phyloP scores from a whole-genome alignment of 140 eudicot species.

The Eryngium alpinum region DNA sequence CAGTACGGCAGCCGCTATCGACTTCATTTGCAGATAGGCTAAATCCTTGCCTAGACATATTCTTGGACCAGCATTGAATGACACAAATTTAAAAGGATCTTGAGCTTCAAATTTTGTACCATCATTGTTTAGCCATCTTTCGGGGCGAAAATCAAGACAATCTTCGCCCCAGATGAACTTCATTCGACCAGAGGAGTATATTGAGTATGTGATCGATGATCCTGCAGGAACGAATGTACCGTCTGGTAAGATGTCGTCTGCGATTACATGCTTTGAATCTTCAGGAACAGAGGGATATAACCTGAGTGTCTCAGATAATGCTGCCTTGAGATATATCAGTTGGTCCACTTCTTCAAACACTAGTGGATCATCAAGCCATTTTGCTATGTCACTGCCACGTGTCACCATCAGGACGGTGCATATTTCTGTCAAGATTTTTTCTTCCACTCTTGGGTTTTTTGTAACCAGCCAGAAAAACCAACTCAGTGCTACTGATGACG shows the following conservation, averaged over 20 bases:
- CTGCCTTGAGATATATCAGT: conserved; percentile 67
- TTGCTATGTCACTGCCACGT: conserved; percentile 60
- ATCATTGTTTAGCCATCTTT: conserved; percentile 42
- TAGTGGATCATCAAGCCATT: conserved; percentile 67
- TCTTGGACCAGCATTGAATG: conserved; percentile 56
- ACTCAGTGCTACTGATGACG: conserved; percentile 94
- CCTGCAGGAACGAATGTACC: conserved; percentile 82
- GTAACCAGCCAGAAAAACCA: conserved; percentile 75
- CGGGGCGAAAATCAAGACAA: conserved; percentile 66
- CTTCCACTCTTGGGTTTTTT: conserved; percentile 52
- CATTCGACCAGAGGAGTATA: conserved; percentile 80
- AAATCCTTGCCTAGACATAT: conserved; percentile 49
- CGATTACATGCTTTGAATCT: conserved; percentile 74
- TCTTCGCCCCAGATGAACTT: conserved; percentile 90
- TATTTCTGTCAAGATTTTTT: conserved; percentile 48
- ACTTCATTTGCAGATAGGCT: conserved; percentile 60
- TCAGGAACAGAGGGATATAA: conserved; percentile 89
- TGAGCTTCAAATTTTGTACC: conserved; percentile 35
- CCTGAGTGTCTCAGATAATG: conserved; percentile 78
- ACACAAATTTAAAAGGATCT: conserved; percentile 45
- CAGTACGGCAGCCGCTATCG: conserved; percentile 52
- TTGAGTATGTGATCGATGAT: conserved; percentile 59
- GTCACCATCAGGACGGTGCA: conserved; percentile 47
- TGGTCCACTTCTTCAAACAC: conserved; percentile 79
- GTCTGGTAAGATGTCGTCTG: conserved; percentile 74